A percentile compares a stretch with the other conserved stretches of the same genome.
Evolutionary conservation across 2,329 filamentous ascomycete genomes (phyloP).

Genomic region (Fusarium acutatum): DNA sequence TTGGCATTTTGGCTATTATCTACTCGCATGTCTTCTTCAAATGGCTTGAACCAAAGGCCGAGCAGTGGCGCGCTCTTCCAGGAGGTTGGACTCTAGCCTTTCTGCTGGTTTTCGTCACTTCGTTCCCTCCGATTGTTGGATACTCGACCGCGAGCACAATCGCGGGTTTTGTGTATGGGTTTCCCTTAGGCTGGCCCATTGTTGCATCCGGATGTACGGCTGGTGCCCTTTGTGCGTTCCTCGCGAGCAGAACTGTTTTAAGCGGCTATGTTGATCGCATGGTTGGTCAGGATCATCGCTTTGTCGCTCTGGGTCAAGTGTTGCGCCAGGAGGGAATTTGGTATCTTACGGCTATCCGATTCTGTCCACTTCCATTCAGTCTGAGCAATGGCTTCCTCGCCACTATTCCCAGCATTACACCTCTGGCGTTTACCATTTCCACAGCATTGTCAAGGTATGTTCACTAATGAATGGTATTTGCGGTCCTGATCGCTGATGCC

Average conservation of each 20-base stretch:
- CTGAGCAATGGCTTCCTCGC: constrained; percentile 93
- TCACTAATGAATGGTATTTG: background rate
- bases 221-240: constrained; percentile 81
- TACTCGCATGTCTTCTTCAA: constrained; percentile 84
- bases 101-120: constrained; percentile 76
- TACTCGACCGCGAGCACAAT: constrained; percentile 77
- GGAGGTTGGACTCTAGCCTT: constrained; percentile 82
- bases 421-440: constrained; percentile 78
- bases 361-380: constrained; percentile 93
- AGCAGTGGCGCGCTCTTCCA: constrained; percentile 77
- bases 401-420: constrained; percentile 88
- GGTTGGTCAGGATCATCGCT: constrained; percentile 84
- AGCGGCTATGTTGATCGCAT: constrained; percentile 80
- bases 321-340: constrained; percentile 90
- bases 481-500: background rate
- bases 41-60: constrained; percentile 75
- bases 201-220: constrained; percentile 79
- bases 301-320: constrained; percentile 87
- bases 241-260: constrained; percentile 81
- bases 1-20: constrained; percentile 75
- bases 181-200: constrained; percentile 78
- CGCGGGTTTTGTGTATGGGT: constrained; percentile 64
- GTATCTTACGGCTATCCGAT: constrained; percentile 87
- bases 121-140: constrained; percentile 87
- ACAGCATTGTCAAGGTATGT: constrained; percentile 76